These are phyloP conservation scores for Fusarium succisae DNA, from an alignment of 2,329 filamentous ascomycete genomes.

Conservation along the genomic window DNA sequence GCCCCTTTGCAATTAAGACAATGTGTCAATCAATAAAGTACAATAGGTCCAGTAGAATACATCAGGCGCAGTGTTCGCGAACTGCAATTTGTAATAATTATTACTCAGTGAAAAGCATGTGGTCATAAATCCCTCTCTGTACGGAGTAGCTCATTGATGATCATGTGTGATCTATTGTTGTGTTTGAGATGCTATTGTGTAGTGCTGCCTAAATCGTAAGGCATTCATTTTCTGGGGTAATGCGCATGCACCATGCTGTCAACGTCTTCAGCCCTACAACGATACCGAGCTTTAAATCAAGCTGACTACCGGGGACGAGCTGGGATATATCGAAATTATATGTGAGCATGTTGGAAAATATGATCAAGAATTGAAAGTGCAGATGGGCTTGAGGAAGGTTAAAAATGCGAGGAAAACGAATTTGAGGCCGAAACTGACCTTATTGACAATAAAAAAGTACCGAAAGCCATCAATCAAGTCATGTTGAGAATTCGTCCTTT, in stretches of 20 bases:
- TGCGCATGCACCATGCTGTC: background rate
- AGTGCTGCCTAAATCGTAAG: background rate
- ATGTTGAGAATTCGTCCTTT: constrained; percentile 11
- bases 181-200: background rate
- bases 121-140: background rate
- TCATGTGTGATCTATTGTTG: background rate
- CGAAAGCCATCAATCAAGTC: background rate
- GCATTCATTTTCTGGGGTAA: background rate
- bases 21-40: no score
- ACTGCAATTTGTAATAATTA: background rate
- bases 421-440: background rate
- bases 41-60: background rate
- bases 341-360: constrained; percentile 1
- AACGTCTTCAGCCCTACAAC: constrained; percentile 42
- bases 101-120: background rate
- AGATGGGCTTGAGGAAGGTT: background rate
- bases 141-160: background rate
- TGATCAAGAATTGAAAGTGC: constrained; percentile 32
- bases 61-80: background rate
- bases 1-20: no score
- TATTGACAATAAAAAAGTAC: background rate
- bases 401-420: constrained; percentile 17
- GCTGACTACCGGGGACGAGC: constrained; percentile 38
- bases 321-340: constrained; percentile 26
- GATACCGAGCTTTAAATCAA: constrained; percentile 32